A percentile compares a stretch with the other conserved stretches of the same genome.
Conservation (phyloP, 1,284 basidiomycete genomes). For the Coniferiporia weirii region DNA sequence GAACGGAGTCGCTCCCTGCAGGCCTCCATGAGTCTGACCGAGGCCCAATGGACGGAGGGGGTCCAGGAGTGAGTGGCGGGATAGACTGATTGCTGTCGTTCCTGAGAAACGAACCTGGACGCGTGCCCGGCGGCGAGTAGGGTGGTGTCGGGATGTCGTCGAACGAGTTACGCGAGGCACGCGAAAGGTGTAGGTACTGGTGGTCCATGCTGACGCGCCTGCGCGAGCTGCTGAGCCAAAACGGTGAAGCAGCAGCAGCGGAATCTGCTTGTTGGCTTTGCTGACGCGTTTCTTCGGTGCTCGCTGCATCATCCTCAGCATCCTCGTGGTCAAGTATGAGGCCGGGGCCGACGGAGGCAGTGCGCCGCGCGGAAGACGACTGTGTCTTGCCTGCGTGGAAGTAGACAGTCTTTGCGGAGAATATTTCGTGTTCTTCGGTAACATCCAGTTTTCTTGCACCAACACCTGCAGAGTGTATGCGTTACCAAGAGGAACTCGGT, state of each 20-base stretch:
- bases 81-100: conserved; percentile 1
- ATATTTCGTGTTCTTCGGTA: conserved; percentile 75
- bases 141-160: conserved; percentile 13
- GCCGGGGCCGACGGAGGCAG: conserved; percentile 80
- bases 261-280: conserved; percentile 5
- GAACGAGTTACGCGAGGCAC: not conserved
- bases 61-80: not conserved
- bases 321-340: conserved; percentile 37
- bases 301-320: conserved; percentile 28
- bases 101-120: conserved; percentile 1
- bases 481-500: not conserved
- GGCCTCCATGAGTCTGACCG: not conserved
- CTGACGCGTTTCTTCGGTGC: conserved; percentile 8
- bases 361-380: conserved; percentile 39
- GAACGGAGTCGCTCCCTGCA: not conserved
- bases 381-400: conserved; percentile 52
- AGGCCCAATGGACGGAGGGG: not conserved
- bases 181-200: conserved; percentile 7
- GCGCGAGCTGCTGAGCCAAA: conserved; percentile 7
- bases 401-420: conserved; percentile 68
- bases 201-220: conserved; percentile 17
- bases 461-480: conserved; percentile 44
- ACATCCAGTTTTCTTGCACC: conserved; percentile 78
- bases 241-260: conserved; percentile 16
- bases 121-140: conserved; percentile 16